A percentile compares a stretch with the other conserved stretches of the same genome.
phyloP scores from a whole-genome alignment of 2,329 filamentous ascomycete species.

The Elsinoe australis region DNA sequence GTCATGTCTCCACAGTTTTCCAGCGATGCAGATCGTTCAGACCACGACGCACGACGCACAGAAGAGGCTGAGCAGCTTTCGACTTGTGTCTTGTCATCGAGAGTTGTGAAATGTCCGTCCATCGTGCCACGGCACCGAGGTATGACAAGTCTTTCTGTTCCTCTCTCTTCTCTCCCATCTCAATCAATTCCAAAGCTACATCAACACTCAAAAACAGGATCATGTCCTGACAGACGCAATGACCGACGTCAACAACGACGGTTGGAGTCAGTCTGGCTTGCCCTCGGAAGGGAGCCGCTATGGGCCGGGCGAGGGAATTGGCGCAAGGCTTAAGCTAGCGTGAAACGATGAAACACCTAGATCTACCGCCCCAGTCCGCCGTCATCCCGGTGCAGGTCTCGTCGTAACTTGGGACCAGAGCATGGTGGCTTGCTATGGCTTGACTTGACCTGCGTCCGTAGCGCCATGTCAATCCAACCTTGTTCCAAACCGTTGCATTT shows the following conservation, averaged over 20 bases:
- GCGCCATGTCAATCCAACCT: constrained; percentile 13
- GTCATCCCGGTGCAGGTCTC: background rate
- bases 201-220: background rate
- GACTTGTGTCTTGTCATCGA: constrained; percentile 11
- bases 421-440: background rate
- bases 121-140: background rate
- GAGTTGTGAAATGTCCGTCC: background rate
- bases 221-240: background rate
- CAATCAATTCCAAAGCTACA: background rate
- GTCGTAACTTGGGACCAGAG: background rate
- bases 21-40: background rate
- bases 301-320: background rate
- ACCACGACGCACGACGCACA: background rate
- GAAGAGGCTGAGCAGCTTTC: constrained; percentile 10
- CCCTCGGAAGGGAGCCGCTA: background rate
- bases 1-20: background rate
- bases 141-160: background rate
- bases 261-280: background rate
- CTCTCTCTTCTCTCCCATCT: background rate
- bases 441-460: background rate
- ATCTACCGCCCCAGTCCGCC: constrained; percentile 7
- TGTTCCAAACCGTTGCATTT: constrained; percentile 2
- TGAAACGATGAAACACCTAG: constrained; percentile 6
- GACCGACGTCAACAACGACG: background rate
- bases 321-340: constrained; percentile 11